These are phyloP conservation scores for Bipolaris sorokiniana DNA, from an alignment of 2,329 filamentous ascomycete genomes.

Conservation along the genomic window DNA sequence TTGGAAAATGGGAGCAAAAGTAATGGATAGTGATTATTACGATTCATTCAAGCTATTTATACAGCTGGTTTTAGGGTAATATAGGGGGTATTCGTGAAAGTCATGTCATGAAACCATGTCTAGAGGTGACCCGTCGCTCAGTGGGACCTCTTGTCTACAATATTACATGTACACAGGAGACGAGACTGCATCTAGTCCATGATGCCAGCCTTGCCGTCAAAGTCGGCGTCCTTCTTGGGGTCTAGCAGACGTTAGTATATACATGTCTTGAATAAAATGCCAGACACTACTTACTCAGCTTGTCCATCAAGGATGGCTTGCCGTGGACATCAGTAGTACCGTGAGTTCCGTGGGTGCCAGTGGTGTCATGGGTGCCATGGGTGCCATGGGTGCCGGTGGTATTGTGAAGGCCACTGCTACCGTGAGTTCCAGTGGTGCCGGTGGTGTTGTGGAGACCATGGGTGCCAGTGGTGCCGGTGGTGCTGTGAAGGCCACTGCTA, in stretches of 20 bases:
- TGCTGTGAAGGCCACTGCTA: conserved; percentile 26
- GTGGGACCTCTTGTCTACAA: no score
- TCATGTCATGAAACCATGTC: conserved; percentile 2
- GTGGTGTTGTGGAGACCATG: conserved; percentile 29
- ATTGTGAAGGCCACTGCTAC: conserved; percentile 4
- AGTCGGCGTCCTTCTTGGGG: conserved; percentile 59
- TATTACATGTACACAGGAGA: not conserved
- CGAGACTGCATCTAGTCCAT: conserved; percentile 50
- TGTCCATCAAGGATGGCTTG: conserved; percentile 58
- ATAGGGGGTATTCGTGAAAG: conserved; percentile 13
- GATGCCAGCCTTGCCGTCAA: conserved; percentile 62
- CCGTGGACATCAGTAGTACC: conserved; percentile 8
- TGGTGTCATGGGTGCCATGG: no score
- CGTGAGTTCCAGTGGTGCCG: no score
- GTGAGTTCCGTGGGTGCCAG: not conserved
- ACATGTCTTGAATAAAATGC: not conserved
- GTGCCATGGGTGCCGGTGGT: conserved; percentile 25
- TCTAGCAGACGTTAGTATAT: conserved; percentile 30
- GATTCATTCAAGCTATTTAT: conserved; percentile 10
- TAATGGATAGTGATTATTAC: conserved; percentile 4
- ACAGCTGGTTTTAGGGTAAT: conserved; percentile 8
- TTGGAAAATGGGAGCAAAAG: not conserved
- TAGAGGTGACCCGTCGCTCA: not conserved
- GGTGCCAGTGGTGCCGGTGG: not conserved
- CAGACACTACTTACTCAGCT: conserved; percentile 45